Base-by-base conservation (phyloP, 2,329 filamentous ascomycete genomes). In the Beauveria sp. region DNA sequence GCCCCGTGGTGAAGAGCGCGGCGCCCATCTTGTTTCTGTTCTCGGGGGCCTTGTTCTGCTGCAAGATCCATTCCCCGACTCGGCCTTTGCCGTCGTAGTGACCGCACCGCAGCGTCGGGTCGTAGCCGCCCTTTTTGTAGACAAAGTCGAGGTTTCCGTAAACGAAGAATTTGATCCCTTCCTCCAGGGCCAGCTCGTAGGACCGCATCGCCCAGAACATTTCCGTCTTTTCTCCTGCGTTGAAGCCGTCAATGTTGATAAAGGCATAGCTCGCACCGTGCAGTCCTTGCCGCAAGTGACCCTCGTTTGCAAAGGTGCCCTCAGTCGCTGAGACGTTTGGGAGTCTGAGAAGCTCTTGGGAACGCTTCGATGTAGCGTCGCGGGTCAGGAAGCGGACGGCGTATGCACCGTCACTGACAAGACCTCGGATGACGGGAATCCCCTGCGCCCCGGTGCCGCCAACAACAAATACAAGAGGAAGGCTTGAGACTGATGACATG, bases 201-300 rank as follows among this genome's bases (percentile, higher is more conserved):
- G 71, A 64, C 46, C 79, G 70, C 53, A 81, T 73, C 6, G 73
- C 70, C 78, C 76, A 83, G 66, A 74, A 83, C 1, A 76, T 76
- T 67, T 83, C 80, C 0, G 73, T 73, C 66, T 82, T 83, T 68
- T 83, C 80, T 40, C 80, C 81, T 26, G 71, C 71, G 63, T 80
- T 82, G 68, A 82, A 83, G 16, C 80, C 79, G 64, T 83, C 81
- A 48, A 81, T 78, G 66, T 84, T 84, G 53, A 84, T 71, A 64
- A 80, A 83, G 3, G 80, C 80, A n/a, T 76, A 77, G 65, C 76
- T 74, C 52, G 76, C 77, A 5, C 76, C 78, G 10, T 67, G 66
- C 66, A 81, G 79, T 0, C 76, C 78, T 1, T 70, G 68, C 18
- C 77, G 77, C 0, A 83, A 75, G 62, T 73, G 69, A 0, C 65